A percentile compares a stretch with the other conserved stretches of the same genome.
Evolutionary conservation across 345 rosid genomes (phyloP).

Genomic region (Nephelium lappaceum): DNA sequence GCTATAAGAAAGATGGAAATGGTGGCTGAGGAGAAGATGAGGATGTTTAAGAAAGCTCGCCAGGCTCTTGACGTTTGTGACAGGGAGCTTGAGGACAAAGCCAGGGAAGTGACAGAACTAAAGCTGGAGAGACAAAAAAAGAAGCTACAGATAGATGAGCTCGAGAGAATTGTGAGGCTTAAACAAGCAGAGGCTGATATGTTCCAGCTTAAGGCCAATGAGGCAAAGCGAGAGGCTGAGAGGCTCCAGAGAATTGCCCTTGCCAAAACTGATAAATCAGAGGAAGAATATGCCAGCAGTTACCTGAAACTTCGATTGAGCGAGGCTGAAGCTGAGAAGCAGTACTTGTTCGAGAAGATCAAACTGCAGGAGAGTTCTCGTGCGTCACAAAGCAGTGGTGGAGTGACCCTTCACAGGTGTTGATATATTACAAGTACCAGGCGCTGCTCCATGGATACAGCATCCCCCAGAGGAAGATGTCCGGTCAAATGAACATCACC

Average conservation of each 20-base stretch:
- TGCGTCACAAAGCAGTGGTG: constrained; percentile 52
- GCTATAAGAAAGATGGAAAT: constrained; percentile 96
- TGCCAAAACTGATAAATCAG: constrained; percentile 87
- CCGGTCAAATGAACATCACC: constrained; percentile 53
- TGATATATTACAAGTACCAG: constrained; percentile 66
- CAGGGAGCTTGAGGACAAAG: constrained; percentile 89
- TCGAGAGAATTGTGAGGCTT: constrained; percentile 89
- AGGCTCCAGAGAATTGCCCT: constrained; percentile 86
- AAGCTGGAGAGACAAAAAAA: constrained; percentile 75
- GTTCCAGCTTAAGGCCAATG: constrained; percentile 96
- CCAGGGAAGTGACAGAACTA: constrained; percentile 79
- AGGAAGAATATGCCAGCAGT: constrained; percentile 91
- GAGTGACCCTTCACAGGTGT: constrained; percentile 68
- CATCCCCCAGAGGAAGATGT: constrained; percentile 52
- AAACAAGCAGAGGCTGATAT: constrained; percentile 97
- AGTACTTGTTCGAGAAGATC: constrained; percentile 88
- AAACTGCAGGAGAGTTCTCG: constrained; percentile 86
- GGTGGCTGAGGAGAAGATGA: constrained; percentile 95
- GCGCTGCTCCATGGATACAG: constrained; percentile 64
- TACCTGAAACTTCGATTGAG: constrained; percentile 86
- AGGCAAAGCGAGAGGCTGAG: constrained; percentile 89
- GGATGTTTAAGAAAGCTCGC: constrained; percentile 91
- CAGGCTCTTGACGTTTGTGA: constrained; percentile 78
- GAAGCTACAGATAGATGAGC: constrained; percentile 87
- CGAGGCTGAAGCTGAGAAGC: constrained; percentile 98